Evolutionary conservation across 176 grass and related monocot genomes (phyloP).

Genomic region (Tillandsia leiboldiana): DNA sequence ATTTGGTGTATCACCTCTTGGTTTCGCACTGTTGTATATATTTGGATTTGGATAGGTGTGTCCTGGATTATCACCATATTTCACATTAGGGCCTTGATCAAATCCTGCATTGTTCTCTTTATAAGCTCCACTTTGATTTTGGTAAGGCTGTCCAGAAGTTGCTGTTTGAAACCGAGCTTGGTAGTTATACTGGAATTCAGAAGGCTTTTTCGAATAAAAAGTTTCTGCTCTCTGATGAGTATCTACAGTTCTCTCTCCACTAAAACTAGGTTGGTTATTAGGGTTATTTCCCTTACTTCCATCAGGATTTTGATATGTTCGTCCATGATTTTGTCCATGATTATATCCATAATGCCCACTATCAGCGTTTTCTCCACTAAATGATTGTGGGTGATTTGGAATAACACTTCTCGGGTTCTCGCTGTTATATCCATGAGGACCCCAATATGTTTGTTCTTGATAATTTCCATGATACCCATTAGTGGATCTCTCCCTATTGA

Average conservation of each 20-base stretch:
- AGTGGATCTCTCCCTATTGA: slow-evolving; percentile 16
- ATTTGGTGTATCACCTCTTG: slow-evolving; percentile 8
- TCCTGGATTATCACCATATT: slow-evolving; percentile 32
- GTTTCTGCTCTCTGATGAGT: slow-evolving; percentile 21
- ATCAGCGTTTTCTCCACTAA: slow-evolving; percentile 10
- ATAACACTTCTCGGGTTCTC: slow-evolving; percentile 22
- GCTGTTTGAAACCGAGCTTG: not conserved
- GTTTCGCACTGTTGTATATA: slow-evolving; percentile 11
- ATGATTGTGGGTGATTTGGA: slow-evolving; percentile 21
- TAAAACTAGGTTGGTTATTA: slow-evolving; percentile 27
- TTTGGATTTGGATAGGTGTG: slow-evolving; percentile 24
- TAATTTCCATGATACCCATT: slow-evolving; percentile 18
- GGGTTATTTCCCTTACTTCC: not conserved
- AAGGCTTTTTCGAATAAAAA: slow-evolving; percentile 16
- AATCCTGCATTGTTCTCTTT: slow-evolving; percentile 25
- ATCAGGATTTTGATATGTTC: slow-evolving; percentile 18
- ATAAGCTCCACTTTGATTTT: slow-evolving; percentile 20
- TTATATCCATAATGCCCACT: slow-evolving; percentile 24
- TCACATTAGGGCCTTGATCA: slow-evolving; percentile 25
- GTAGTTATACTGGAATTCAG: not conserved
- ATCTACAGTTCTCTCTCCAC: slow-evolving; percentile 14
- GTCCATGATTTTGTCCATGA: slow-evolving; percentile 20
- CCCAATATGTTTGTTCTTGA: slow-evolving; percentile 3
- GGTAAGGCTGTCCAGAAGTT: slow-evolving; percentile 19
- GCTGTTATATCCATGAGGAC: slow-evolving; percentile 9